Percentiles rank a stretch among this genome's conserved stretches.
Evolutionary conservation across 345 rosid genomes (phyloP).

Genomic region (Citrus maxima): DNA sequence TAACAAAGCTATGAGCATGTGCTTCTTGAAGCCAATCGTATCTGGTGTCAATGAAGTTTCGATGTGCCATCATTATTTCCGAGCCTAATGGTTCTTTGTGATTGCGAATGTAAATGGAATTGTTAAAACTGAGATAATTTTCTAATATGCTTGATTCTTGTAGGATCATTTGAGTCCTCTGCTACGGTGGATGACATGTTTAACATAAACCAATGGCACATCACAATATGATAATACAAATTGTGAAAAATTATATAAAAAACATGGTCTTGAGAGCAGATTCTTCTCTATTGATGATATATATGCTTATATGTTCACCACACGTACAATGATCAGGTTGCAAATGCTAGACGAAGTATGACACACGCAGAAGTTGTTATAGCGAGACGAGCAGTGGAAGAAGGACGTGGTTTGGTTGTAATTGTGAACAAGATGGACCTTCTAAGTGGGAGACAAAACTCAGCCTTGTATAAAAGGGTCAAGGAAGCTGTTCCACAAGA

Average conservation of each 20-base stretch:
- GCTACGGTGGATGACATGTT: not conserved
- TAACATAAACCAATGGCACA: not conserved
- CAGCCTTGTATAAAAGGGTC: conserved; percentile 54
- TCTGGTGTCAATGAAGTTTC: not conserved
- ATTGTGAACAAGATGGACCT: conserved; percentile 96
- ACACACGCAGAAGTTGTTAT: conserved; percentile 95
- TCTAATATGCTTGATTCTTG: not conserved
- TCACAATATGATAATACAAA: not conserved
- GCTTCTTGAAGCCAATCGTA: not conserved
- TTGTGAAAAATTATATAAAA: not conserved
- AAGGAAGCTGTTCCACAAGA: conserved; percentile 91
- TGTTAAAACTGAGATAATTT: not conserved
- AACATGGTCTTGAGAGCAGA: not conserved
- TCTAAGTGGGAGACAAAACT: conserved; percentile 57
- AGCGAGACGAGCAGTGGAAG: conserved; percentile 91
- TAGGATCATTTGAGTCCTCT: not conserved
- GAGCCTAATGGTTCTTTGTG: not conserved
- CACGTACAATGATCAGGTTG: conserved; percentile 44
- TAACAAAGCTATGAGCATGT: not conserved
- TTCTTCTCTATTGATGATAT: not conserved
- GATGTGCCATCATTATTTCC: not conserved
- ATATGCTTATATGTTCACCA: not conserved
- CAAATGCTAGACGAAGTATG: conserved; percentile 72
- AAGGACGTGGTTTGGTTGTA: conserved; percentile 90
- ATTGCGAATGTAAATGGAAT: not conserved